A percentile compares a stretch with the other conserved stretches of the same genome.
Conservation (phyloP, 768 basidiomycete genomes). For the Boletus subparvulus region DNA sequence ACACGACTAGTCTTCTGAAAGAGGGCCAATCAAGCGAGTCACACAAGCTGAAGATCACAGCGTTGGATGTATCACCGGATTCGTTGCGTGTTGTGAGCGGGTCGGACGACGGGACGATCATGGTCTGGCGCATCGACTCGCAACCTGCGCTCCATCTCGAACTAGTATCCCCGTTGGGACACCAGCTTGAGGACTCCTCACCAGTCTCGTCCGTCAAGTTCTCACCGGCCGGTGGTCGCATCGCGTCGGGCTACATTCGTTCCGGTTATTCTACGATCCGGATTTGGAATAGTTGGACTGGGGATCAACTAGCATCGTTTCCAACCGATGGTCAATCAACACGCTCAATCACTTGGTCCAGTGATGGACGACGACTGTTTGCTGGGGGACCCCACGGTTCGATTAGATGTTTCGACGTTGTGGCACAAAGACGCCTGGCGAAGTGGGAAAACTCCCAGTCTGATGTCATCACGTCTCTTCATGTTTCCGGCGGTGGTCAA, state of each 20-base stretch:
- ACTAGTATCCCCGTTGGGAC: neutral
- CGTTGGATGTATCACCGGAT: constrained; percentile 6
- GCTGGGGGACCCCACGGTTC: constrained; percentile 8
- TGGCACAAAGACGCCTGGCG: neutral
- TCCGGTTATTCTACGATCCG: neutral
- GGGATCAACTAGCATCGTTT: constrained; percentile 5
- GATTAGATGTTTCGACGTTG: constrained; percentile 1
- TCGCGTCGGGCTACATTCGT: constrained; percentile 6
- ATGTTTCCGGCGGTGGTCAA: neutral
- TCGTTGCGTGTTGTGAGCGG: neutral
- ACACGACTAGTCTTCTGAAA: neutral
- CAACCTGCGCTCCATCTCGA: too few species aligned
- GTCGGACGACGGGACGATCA: constrained; percentile 1
- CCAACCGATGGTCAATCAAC: neutral
- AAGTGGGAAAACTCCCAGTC: neutral
- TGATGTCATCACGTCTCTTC: constrained; percentile 7
- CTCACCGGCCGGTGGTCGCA: constrained; percentile 2
- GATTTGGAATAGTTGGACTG: constrained; percentile 7
- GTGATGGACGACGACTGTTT: constrained; percentile 6
- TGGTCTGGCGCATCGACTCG: neutral
- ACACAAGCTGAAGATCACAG: neutral
- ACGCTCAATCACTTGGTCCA: constrained; percentile 6
- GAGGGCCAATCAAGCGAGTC: neutral
- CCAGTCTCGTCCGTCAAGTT: constrained; percentile 6
- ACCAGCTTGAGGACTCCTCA: neutral